A percentile compares a stretch with the other conserved stretches of the same genome.
These are phyloP conservation scores for Calonectria pseudoturangicola DNA, from an alignment of 2,329 filamentous ascomycete species.

Conservation along the genomic window DNA sequence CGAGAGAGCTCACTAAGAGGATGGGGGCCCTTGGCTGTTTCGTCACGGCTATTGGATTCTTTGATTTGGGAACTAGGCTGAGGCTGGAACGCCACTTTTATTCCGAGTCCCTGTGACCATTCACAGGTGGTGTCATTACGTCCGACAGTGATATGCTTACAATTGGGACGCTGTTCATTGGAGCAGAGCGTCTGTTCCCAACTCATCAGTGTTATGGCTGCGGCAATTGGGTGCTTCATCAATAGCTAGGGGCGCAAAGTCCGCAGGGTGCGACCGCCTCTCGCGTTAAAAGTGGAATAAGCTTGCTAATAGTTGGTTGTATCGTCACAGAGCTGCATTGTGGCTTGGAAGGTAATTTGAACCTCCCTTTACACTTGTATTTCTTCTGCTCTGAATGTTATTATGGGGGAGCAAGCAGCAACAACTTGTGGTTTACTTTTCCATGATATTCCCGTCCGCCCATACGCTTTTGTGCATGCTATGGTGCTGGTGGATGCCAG, in stretches of 20 bases:
- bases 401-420: background rate
- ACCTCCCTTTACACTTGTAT: background rate
- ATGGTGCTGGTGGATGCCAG: background rate
- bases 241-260: background rate
- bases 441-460: background rate
- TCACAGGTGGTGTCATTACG: background rate
- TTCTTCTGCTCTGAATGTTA: background rate
- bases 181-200: background rate
- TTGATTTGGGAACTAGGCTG: background rate
- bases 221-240: background rate
- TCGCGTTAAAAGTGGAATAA: background rate
- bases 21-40: slow-evolving; percentile 8
- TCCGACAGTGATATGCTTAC: slow-evolving; percentile 7
- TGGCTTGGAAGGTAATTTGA: slow-evolving; percentile 16
- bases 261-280: background rate
- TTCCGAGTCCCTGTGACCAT: background rate
- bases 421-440: background rate
- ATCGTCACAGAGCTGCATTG: no score
- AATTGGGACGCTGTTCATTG: background rate
- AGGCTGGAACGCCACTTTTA: slow-evolving; percentile 3
- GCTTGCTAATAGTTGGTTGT: background rate
- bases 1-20: background rate
- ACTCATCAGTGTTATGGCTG: background rate
- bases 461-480: background rate
- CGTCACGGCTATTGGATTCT: background rate